Evolutionary conservation across 2,329 filamentous ascomycete species (phyloP).

Genomic region (Tolypocladium ophioglossoides): DNA sequence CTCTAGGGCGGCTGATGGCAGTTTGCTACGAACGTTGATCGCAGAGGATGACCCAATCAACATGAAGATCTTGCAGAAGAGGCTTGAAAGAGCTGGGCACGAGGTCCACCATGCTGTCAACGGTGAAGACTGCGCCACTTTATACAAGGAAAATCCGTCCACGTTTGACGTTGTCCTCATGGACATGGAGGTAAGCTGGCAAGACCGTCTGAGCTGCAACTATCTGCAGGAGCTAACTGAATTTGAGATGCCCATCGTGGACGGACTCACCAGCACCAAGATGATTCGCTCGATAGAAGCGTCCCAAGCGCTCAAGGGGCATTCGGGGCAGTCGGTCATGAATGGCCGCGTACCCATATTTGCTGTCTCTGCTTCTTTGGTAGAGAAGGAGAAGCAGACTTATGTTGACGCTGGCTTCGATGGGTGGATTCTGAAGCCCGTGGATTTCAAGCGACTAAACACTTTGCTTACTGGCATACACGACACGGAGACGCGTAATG

Average conservation of each 20-base stretch:
- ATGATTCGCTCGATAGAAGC: constrained; percentile 70
- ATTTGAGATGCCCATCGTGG: constrained; percentile 81
- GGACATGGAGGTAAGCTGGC: constrained; percentile 74
- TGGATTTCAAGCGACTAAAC: constrained; percentile 67
- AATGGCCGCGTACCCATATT: constrained; percentile 71
- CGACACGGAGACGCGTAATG: constrained; percentile 43
- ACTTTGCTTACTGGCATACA: constrained; percentile 60
- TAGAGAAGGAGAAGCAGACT: constrained; percentile 55
- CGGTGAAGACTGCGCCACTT: constrained; percentile 70
- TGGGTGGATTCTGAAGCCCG: constrained; percentile 83
- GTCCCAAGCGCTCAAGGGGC: constrained; percentile 29
- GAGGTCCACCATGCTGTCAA: constrained; percentile 64
- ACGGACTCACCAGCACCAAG: constrained; percentile 71
- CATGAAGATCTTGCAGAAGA: constrained; percentile 68
- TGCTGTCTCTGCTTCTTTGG: constrained; percentile 73
- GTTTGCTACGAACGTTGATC: constrained; percentile 53
- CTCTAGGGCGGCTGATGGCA: constrained; percentile 9
- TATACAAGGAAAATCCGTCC: constrained; percentile 52
- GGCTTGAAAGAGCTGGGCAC: constrained; percentile 68
- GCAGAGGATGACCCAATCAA: constrained; percentile 88
- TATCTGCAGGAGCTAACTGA: not conserved
- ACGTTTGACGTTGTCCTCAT: constrained; percentile 74
- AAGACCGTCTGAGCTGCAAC: not conserved
- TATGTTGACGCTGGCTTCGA: constrained; percentile 78
- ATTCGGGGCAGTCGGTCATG: constrained; percentile 46